Percentiles rank a stretch among this genome's conserved stretches.
These are phyloP conservation scores for Tephrocybe sp. DNA, from an alignment of 768 basidiomycete genomes.

Conservation along the genomic window DNA sequence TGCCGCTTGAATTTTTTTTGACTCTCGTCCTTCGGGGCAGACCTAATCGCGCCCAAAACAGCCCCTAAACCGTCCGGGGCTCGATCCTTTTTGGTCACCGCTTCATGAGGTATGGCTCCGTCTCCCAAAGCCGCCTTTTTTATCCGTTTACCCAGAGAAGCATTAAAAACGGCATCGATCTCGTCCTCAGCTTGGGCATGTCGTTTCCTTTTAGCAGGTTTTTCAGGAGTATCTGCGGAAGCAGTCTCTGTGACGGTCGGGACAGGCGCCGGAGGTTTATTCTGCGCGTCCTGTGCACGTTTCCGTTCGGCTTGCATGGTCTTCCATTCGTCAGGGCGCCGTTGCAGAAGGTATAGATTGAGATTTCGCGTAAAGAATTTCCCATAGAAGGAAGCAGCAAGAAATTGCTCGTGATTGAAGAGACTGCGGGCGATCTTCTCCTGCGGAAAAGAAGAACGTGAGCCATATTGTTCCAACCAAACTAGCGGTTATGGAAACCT, in stretches of 20 bases:
- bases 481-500: conserved; percentile 50
- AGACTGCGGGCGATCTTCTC: conserved; percentile 91
- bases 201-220: conserved; percentile 40
- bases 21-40: conserved; percentile 50
- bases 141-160: conserved; percentile 54
- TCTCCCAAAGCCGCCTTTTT: conserved; percentile 52
- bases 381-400: conserved; percentile 81
- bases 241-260: background rate
- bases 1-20: conserved; percentile 25
- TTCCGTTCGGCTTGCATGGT: conserved; percentile 57
- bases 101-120: background rate
- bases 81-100: conserved; percentile 7
- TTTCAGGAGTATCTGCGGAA: background rate
- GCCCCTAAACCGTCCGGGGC: conserved; percentile 42
- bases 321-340: conserved; percentile 85
- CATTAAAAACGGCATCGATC: conserved; percentile 73
- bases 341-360: conserved; percentile 74
- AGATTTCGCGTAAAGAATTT: conserved; percentile 84
- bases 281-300: conserved; percentile 19
- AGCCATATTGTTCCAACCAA: background rate
- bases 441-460: conserved; percentile 36
- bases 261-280: background rate
- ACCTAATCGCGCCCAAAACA: conserved; percentile 60
- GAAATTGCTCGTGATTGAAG: conserved; percentile 63
- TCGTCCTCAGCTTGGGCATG: conserved; percentile 53